These are phyloP conservation scores for Colletotrichum liaoningense DNA, from an alignment of 2,329 filamentous ascomycete species.

Conservation along the genomic window DNA sequence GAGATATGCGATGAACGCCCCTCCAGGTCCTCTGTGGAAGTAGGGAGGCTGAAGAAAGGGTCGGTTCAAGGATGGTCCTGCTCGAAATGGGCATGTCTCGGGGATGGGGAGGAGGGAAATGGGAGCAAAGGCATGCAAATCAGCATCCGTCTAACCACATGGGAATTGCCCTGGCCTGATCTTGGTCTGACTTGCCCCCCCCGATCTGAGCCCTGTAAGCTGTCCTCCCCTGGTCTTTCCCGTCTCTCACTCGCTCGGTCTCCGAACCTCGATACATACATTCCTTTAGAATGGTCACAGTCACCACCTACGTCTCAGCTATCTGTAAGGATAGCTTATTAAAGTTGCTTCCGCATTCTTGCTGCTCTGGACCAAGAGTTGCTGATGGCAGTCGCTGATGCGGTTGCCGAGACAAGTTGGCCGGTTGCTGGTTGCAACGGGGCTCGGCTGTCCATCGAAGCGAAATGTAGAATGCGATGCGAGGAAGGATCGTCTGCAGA, in stretches of 20 bases:
- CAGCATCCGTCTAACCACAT: constrained; percentile 6
- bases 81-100: constrained; percentile 17
- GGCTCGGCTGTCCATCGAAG: constrained; percentile 23
- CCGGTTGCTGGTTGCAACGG: constrained; percentile 31
- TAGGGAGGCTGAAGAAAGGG: constrained; percentile 27
- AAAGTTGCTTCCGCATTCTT: not conserved
- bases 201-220: not conserved
- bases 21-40: not conserved
- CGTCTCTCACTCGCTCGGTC: not conserved
- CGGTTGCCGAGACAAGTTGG: not conserved
- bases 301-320: too few species aligned
- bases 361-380: not conserved
- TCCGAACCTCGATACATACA: constrained; percentile 7
- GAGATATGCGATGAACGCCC: constrained; percentile 26
- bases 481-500: constrained; percentile 14
- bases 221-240: not conserved
- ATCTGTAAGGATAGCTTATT: too few species aligned
- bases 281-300: not conserved
- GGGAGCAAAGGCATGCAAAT: constrained; percentile 14
- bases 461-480: constrained; percentile 28
- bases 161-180: constrained; percentile 18
- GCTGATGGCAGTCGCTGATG: constrained; percentile 2
- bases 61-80: constrained; percentile 28
- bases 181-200: not conserved
- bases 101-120: not conserved